A percentile compares a stretch with the other conserved stretches of the same genome.
Evolutionary conservation across 2,329 filamentous ascomycete genomes (phyloP).

Genomic region (Pezicula rhizophila): DNA sequence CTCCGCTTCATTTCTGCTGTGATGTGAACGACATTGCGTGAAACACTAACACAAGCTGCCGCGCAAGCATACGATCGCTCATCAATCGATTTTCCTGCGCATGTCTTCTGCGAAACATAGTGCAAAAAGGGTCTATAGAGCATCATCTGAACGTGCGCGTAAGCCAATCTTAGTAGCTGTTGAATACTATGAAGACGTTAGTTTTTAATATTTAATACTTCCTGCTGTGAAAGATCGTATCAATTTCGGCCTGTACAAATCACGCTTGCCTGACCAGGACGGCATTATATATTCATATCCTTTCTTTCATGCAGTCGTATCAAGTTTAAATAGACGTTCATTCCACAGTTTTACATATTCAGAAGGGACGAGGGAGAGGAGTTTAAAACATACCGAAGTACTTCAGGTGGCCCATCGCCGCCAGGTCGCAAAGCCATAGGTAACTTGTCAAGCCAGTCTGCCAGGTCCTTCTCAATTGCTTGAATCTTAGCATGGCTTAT

Average conservation of each 20-base stretch:
- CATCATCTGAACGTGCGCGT: slow-evolving; percentile 76
- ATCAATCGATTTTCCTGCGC: slow-evolving; percentile 54
- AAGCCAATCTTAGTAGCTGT: slow-evolving; percentile 72
- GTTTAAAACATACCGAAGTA: slow-evolving; percentile 59
- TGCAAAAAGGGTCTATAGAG: slow-evolving; percentile 79
- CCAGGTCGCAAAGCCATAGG: slow-evolving; percentile 75
- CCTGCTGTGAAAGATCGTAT: background rate
- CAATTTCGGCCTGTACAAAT: too few species aligned
- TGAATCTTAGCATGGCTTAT: slow-evolving; percentile 60
- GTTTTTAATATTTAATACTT: slow-evolving; percentile 1
- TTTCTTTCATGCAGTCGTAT: too few species aligned
- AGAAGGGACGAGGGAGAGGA: background rate
- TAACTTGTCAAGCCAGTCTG: slow-evolving; percentile 59
- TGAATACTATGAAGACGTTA: slow-evolving; percentile 43
- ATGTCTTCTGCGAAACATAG: slow-evolving; percentile 64
- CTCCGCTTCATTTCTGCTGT: slow-evolving; percentile 71
- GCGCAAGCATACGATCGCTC: slow-evolving; percentile 73
- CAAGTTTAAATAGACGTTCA: too few species aligned
- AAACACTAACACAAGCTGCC: slow-evolving; percentile 53
- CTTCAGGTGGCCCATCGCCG: slow-evolving; percentile 65
- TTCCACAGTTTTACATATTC: background rate
- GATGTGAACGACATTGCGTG: slow-evolving; percentile 71
- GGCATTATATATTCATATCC: too few species aligned
- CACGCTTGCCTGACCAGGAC: too few species aligned
- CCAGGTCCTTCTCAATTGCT: slow-evolving; percentile 57